phyloP scores from a whole-genome alignment of 2,329 filamentous ascomycete species.

The Fusarium torreyae region DNA sequence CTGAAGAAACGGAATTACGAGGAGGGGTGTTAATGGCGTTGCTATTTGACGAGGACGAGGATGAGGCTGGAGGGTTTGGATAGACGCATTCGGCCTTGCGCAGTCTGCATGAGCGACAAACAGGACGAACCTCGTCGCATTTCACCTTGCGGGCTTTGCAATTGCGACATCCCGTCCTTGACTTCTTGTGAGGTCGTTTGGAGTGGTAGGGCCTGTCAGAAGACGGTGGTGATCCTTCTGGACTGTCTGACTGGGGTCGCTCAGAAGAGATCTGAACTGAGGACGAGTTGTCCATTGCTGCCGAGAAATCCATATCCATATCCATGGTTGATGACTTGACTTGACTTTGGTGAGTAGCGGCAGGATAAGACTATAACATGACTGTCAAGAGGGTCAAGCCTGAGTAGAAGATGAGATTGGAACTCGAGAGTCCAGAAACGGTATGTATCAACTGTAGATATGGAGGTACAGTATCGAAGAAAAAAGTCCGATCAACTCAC shows the following conservation, averaged over 20 bases:
- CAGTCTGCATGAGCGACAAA: constrained; percentile 65
- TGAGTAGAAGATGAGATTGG: too few species aligned
- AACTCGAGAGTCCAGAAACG: too few species aligned
- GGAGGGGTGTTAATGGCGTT: constrained; percentile 5
- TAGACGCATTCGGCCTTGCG: constrained; percentile 66
- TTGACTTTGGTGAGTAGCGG: not conserved
- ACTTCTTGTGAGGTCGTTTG: constrained; percentile 71
- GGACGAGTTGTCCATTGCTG: constrained; percentile 25
- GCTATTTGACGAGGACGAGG: constrained; percentile 10
- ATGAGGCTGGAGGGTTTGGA: constrained; percentile 44
- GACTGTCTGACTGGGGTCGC: constrained; percentile 22
- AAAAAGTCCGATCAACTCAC: not conserved
- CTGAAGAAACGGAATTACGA: constrained; percentile 11
- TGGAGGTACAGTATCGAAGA: not conserved
- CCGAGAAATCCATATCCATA: too few species aligned
- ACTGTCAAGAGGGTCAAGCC: not conserved
- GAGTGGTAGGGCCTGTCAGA: constrained; percentile 52
- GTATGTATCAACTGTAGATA: not conserved
- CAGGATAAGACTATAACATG: constrained; percentile 12
- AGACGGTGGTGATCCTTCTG: constrained; percentile 31
- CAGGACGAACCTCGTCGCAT: constrained; percentile 67
- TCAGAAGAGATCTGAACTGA: constrained; percentile 1
- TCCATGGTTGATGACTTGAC: constrained; percentile 1
- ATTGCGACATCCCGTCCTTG: constrained; percentile 66
- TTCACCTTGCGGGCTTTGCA: constrained; percentile 64